Base-by-base conservation (phyloP, 2,329 filamentous ascomycete species). In the Shiraia sp. region DNA sequence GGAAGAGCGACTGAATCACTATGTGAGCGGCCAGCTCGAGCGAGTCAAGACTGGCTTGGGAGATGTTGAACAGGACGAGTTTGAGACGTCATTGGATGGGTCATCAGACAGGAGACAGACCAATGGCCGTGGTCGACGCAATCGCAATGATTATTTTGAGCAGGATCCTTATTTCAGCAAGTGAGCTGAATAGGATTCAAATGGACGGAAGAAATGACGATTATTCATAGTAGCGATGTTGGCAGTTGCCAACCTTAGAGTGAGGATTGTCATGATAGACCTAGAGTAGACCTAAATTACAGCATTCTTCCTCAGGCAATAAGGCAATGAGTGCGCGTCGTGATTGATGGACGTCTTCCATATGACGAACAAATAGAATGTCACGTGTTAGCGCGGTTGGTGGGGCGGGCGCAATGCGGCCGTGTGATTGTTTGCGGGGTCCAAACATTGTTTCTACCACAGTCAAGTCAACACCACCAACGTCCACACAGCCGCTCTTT, bases 21-120 rank as follows among this genome's bases (percentile, higher is more conserved):
- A 95, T 66, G 87, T 96, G 42, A 83, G 81, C 22, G 86, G 90
- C 50, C 87, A 96, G 72, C 76, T 96, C 43, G 79, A 86, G 67
- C 78, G 85, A 42, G 85, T 93, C 59, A 83, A 80, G 63, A 83
- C 79, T 32, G 76, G 82, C 39, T 76, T 75, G 47, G 73, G 75
- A 23, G 75, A 71, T 14, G 66, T 76, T 33, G 79, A 79, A 24
- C 75, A 78, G 42, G 83, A 85, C 61, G 83, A 87, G 69, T 79
- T 86, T 57, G 79, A 83, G 61, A 76, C 82, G 15, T 75, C 77
- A 55, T 63, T 78, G 16, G 79, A 83, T 61, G 72, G 63, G 19
- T 27, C 51, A 25, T 45, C 53, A 10, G 57, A 57, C 27, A 53
- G 58, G 6, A 47, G 40, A 19, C 48, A 53, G 23, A 50, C 55